A percentile compares a stretch with the other conserved stretches of the same genome.
Conservation (phyloP, 2,329 filamentous ascomycete genomes). For the Aspergillus versicolor region DNA sequence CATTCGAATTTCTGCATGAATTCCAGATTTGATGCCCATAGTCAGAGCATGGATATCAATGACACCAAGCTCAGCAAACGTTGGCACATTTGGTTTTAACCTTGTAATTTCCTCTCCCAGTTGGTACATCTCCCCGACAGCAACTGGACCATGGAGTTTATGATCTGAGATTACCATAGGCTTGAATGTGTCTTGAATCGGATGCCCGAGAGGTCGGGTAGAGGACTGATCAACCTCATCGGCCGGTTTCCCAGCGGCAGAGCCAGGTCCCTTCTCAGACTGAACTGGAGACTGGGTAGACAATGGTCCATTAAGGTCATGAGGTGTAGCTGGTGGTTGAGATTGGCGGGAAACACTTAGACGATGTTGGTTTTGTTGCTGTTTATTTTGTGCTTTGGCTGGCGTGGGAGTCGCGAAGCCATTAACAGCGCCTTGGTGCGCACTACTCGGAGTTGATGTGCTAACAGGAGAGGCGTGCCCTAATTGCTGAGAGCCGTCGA, state of each 20-base stretch:
- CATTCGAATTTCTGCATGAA: conserved; percentile 83
- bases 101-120: conserved; percentile 66
- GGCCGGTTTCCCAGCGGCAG: conserved; percentile 28
- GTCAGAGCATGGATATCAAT: conserved; percentile 90
- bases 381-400: conserved; percentile 34
- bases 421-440: conserved; percentile 35
- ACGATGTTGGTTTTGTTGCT: conserved; percentile 31
- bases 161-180: conserved; percentile 49
- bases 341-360: conserved; percentile 34
- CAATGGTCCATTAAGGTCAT: conserved; percentile 30
- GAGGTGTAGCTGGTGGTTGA: conserved; percentile 30
- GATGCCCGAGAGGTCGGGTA: conserved; percentile 36
- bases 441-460: conserved; percentile 29
- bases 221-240: conserved; percentile 31
- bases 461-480: conserved; percentile 34
- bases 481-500: conserved; percentile 34
- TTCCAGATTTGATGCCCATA: conserved; percentile 84
- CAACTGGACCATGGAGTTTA: conserved; percentile 69
- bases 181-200: conserved; percentile 47
- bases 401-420: conserved; percentile 41
- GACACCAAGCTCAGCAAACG: conserved; percentile 73
- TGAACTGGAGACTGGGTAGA: conserved; percentile 29
- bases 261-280: conserved; percentile 26
- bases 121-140: conserved; percentile 63
- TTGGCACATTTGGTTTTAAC: conserved; percentile 72